phyloP scores from a whole-genome alignment of 805 yeast genomes.

The Lipomyces sp. region DNA sequence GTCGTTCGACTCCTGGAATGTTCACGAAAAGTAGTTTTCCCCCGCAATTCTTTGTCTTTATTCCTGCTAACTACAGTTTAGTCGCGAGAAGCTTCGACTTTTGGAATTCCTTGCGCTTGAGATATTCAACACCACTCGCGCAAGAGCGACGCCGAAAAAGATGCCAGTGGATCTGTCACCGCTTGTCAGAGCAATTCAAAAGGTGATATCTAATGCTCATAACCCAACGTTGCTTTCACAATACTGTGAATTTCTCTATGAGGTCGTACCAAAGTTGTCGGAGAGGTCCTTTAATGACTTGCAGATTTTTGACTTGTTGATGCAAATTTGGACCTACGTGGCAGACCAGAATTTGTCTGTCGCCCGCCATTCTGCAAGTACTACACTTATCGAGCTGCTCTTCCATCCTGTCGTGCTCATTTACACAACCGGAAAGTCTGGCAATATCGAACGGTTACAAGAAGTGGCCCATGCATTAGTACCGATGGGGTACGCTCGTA shows the following conservation, averaged over 20 bases:
- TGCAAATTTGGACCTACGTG: constrained; percentile 13
- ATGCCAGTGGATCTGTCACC: constrained; percentile 5
- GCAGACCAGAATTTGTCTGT: constrained; percentile 13
- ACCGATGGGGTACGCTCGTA: constrained; percentile 57
- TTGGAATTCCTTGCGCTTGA: constrained; percentile 2
- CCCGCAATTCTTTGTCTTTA: not conserved
- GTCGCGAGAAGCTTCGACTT: constrained; percentile 8
- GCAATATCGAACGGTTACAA: not conserved
- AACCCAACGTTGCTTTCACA: constrained; percentile 7
- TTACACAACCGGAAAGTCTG: not conserved
- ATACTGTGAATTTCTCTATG: constrained; percentile 17
- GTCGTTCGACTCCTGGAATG: constrained; percentile 1
- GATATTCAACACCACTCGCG: not conserved
- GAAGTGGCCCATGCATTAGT: constrained; percentile 16
- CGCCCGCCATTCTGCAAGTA: constrained; percentile 14
- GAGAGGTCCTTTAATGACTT: not conserved
- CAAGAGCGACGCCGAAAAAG: not conserved
- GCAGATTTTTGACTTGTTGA: constrained; percentile 8
- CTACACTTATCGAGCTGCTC: constrained; percentile 14
- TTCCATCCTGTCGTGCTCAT: constrained; percentile 14
- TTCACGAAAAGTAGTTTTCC: constrained; percentile 18
- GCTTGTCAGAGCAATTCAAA: constrained; percentile 13
- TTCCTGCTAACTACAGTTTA: constrained; percentile 5
- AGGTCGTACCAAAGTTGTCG: not conserved
- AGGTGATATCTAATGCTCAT: constrained; percentile 9